phyloP scores from a whole-genome alignment of 441 rosid genomes.

The Euphorbia schlechtendalii region DNA sequence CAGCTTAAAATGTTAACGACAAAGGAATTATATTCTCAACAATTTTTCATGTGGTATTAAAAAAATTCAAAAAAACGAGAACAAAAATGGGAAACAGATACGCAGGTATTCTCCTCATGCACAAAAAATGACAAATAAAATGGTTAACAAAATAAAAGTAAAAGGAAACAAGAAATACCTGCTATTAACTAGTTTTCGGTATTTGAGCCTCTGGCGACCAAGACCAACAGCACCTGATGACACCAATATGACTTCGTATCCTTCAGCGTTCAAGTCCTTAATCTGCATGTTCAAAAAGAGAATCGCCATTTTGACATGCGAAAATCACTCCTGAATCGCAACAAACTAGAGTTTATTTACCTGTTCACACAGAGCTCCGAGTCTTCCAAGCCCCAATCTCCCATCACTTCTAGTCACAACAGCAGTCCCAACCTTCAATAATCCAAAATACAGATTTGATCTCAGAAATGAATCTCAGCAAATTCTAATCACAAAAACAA shows the following conservation, averaged over 20 bases:
- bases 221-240: slow-evolving; percentile 97
- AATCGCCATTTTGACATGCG: neutral
- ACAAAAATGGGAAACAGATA: neutral
- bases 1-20: too few relatives aligned
- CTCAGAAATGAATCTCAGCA: neutral
- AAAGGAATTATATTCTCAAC: too few relatives aligned
- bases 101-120: neutral
- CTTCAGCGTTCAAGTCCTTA: slow-evolving; percentile 72
- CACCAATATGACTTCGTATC: slow-evolving; percentile 85
- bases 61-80: too few relatives aligned
- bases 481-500: neutral
- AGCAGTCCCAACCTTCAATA: slow-evolving; percentile 98
- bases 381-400: slow-evolving; percentile 85
- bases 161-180: slow-evolving; percentile 38
- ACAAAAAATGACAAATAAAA: neutral
- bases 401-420: slow-evolving; percentile 94
- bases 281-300: slow-evolving; percentile 39
- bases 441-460: neutral
- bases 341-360: too few relatives aligned
- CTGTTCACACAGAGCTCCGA: slow-evolving; percentile 95
- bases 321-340: neutral
- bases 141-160: neutral
- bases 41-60: too few relatives aligned
- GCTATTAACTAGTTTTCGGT: slow-evolving; percentile 85
- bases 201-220: slow-evolving; percentile 93